Conservation (phyloP, 148 eudicot genomes). For the Bassia scoparia region DNA sequence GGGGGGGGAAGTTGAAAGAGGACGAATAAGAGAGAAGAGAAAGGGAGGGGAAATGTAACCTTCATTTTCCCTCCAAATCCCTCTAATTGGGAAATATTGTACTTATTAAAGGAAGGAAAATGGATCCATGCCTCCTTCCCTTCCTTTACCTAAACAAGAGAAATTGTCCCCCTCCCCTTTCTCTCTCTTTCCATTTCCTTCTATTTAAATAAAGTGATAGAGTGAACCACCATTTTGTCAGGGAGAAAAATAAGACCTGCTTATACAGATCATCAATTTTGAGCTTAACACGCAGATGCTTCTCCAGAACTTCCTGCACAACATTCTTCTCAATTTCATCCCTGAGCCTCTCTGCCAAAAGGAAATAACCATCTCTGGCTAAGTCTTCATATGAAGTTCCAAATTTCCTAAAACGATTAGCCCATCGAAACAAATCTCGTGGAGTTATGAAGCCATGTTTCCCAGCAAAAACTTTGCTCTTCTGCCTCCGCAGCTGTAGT, state of each 20-base stretch:
- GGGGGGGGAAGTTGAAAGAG: too few species aligned
- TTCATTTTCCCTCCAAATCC: too few species aligned
- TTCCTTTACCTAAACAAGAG: too few species aligned
- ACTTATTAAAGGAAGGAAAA: too few species aligned
- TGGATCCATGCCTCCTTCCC: too few species aligned
- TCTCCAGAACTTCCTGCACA: conserved; percentile 77
- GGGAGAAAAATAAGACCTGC: conserved; percentile 41
- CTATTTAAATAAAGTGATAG: not conserved
- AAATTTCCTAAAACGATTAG: conserved; percentile 60
- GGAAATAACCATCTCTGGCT: conserved; percentile 80
- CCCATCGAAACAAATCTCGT: conserved; percentile 95
- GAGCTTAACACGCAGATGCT: conserved; percentile 49
- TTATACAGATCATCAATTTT: conserved; percentile 47
- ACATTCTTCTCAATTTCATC: conserved; percentile 67
- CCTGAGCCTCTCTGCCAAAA: conserved; percentile 88
- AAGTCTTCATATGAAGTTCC: conserved; percentile 70
- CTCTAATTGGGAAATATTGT: too few species aligned
- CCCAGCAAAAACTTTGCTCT: conserved; percentile 93
- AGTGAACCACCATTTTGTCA: not conserved
- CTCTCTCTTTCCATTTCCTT: too few species aligned
- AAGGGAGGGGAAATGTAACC: too few species aligned
- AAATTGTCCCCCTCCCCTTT: too few species aligned
- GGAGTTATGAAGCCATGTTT: conserved; percentile 98
- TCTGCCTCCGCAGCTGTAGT: conserved; percentile 83
- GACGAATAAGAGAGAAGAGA: too few species aligned